Evolutionary conservation across 169 alveolate species (phyloP).

Genomic region (Miamiensis avidus): DNA sequence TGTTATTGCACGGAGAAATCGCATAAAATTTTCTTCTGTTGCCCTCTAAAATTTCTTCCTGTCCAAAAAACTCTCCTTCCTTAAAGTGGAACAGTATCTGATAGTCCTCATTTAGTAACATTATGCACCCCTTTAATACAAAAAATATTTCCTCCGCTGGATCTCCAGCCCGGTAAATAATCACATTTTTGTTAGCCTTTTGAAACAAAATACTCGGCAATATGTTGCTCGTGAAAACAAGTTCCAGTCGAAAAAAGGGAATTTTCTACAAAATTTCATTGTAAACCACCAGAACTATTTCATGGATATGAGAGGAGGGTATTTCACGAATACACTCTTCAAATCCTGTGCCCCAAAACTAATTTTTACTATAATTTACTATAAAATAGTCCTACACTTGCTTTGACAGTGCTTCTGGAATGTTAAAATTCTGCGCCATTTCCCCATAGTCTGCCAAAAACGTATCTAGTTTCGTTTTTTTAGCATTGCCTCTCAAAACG

Average conservation of each 20-base stretch:
- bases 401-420: background rate
- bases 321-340: background rate
- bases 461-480: background rate
- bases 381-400: background rate
- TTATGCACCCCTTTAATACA: background rate
- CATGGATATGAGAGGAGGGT: background rate
- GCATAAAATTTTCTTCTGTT: background rate
- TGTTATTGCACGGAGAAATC: background rate
- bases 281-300: background rate
- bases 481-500: background rate
- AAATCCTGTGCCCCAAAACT: background rate
- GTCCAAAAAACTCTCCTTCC: background rate
- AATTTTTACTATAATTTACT: too few species aligned
- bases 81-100: too few species aligned
- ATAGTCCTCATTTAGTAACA: background rate
- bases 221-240: background rate
- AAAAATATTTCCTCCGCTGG: background rate
- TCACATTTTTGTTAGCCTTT: too few species aligned
- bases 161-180: background rate
- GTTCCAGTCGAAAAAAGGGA: background rate
- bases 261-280: background rate
- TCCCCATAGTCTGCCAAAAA: background rate
- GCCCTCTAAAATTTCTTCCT: background rate
- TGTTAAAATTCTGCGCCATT: background rate
- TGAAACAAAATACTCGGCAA: background rate